Conservation (phyloP, 352 stramenopile species). For the Hyaloperonospora brassicae region DNA sequence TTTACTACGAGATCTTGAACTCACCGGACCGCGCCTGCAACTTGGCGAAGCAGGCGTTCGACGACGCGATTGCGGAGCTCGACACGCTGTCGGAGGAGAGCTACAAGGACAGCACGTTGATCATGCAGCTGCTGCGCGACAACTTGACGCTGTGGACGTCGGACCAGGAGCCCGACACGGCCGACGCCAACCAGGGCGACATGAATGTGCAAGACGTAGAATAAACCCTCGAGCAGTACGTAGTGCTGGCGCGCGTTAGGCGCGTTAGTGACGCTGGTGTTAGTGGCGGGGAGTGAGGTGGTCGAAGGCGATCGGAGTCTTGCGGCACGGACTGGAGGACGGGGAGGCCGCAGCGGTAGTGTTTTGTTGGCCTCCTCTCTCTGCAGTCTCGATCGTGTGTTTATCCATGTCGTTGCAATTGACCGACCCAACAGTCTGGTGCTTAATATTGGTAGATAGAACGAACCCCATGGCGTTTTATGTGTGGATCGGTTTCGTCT, state of each 20-base stretch:
- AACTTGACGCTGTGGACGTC: slow-evolving; percentile 99
- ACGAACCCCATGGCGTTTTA: neutral
- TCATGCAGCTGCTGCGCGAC: slow-evolving; percentile 99
- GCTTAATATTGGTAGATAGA: slow-evolving; percentile 42
- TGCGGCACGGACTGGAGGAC: slow-evolving; percentile 7
- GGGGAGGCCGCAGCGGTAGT: slow-evolving; percentile 21
- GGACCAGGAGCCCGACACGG: slow-evolving; percentile 89
- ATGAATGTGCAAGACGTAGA: slow-evolving; percentile 82
- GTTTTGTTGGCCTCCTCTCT: slow-evolving; percentile 25
- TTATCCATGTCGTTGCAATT: neutral
- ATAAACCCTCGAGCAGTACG: slow-evolving; percentile 17
- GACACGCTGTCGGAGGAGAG: slow-evolving; percentile 98
- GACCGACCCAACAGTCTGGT: slow-evolving; percentile 12
- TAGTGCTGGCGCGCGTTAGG: slow-evolving; percentile 11
- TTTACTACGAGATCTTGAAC: slow-evolving; percentile 99
- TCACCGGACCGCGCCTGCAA: slow-evolving; percentile 90
- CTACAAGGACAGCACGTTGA: slow-evolving; percentile 99
- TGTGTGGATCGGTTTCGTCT: too few relatives aligned
- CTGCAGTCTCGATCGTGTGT: slow-evolving; percentile 8
- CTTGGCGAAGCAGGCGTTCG: slow-evolving; percentile 95
- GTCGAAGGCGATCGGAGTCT: slow-evolving; percentile 12
- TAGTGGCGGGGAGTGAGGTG: slow-evolving; percentile 1
- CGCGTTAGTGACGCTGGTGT: slow-evolving; percentile 14
- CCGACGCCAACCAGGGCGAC: slow-evolving; percentile 86
- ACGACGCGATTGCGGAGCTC: slow-evolving; percentile 98